Conservation (phyloP, 2,329 filamentous ascomycete genomes). For the Cladophialophora yegresii region DNA sequence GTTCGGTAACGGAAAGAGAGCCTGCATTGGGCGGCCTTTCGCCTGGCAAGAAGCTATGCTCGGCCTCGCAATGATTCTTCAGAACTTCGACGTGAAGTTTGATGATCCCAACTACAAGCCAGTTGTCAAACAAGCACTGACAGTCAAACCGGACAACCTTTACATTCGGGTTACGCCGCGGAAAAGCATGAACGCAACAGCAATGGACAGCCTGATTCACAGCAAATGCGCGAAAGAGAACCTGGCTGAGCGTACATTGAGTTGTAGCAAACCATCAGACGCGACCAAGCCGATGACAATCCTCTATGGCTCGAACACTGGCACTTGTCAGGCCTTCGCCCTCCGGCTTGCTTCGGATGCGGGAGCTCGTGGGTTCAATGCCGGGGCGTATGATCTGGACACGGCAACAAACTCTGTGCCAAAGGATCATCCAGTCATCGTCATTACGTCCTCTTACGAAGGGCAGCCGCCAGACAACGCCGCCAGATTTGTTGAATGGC, state of each 20-base stretch:
- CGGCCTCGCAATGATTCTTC: constrained; percentile 63
- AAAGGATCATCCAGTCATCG: constrained; percentile 59
- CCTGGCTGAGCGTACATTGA: constrained; percentile 34
- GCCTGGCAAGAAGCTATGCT: constrained; percentile 72
- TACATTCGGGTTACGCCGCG: constrained; percentile 61
- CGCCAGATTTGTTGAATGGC: constrained; percentile 67
- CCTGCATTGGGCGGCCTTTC: constrained; percentile 71
- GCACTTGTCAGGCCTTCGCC: constrained; percentile 71
- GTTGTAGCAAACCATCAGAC: background rate
- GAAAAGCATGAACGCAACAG: constrained; percentile 47
- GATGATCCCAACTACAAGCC: constrained; percentile 56
- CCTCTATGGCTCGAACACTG: constrained; percentile 71
- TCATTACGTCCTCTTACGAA: constrained; percentile 72
- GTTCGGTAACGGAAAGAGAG: constrained; percentile 70
- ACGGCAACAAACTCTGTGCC: constrained; percentile 62
- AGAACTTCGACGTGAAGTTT: constrained; percentile 69
- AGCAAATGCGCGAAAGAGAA: constrained; percentile 5
- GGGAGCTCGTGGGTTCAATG: constrained; percentile 51
- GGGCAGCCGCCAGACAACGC: constrained; percentile 74
- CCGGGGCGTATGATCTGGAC: constrained; percentile 61
- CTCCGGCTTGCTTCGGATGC: constrained; percentile 55
- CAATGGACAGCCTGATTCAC: constrained; percentile 44
- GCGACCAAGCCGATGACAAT: constrained; percentile 55
- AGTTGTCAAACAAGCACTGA: constrained; percentile 43
- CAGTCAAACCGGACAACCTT: constrained; percentile 57